phyloP scores from a whole-genome alignment of 169 alveolate genomes.

The Plasmodium ovale region DNA sequence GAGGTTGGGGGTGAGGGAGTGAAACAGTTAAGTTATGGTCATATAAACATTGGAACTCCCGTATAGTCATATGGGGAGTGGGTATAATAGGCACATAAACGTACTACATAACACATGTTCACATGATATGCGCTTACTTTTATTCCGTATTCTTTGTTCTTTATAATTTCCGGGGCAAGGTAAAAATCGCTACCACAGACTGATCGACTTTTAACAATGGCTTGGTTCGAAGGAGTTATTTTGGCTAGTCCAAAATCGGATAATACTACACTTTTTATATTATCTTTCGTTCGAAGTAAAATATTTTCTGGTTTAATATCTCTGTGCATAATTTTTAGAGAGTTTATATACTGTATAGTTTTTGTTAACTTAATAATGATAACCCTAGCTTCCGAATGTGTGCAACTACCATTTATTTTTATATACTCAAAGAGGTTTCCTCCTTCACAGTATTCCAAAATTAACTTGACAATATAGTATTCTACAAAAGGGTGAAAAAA shows the following conservation, averaged over 20 bases:
- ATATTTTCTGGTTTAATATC: constrained; percentile 91
- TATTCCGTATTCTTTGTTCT: constrained; percentile 87
- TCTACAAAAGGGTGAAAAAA: constrained; percentile 14
- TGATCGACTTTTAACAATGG: constrained; percentile 85
- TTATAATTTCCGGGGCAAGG: constrained; percentile 89
- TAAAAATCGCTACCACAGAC: constrained; percentile 90
- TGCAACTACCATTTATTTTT: constrained; percentile 68
- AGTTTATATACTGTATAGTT: constrained; percentile 51
- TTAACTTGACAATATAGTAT: constrained; percentile 56
- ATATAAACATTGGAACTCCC: neutral
- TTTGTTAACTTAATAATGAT: constrained; percentile 49
- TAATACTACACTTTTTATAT: constrained; percentile 81
- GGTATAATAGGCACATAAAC: too few species aligned
- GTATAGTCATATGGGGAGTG: neutral
- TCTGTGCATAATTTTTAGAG: constrained; percentile 81
- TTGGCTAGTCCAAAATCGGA: constrained; percentile 90
- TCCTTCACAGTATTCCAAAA: constrained; percentile 68
- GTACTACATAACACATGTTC: too few species aligned
- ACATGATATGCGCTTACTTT: constrained; percentile 4
- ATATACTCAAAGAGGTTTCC: constrained; percentile 57
- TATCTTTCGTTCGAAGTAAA: constrained; percentile 84
- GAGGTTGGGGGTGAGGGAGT: neutral
- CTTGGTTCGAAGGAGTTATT: constrained; percentile 82
- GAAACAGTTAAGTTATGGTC: neutral
- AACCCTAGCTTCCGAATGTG: constrained; percentile 67